A percentile compares a stretch with the other conserved stretches of the same genome.
Evolutionary conservation across 495 filamentous ascomycete genomes (phyloP).

Genomic region (Parmelia sp.): DNA sequence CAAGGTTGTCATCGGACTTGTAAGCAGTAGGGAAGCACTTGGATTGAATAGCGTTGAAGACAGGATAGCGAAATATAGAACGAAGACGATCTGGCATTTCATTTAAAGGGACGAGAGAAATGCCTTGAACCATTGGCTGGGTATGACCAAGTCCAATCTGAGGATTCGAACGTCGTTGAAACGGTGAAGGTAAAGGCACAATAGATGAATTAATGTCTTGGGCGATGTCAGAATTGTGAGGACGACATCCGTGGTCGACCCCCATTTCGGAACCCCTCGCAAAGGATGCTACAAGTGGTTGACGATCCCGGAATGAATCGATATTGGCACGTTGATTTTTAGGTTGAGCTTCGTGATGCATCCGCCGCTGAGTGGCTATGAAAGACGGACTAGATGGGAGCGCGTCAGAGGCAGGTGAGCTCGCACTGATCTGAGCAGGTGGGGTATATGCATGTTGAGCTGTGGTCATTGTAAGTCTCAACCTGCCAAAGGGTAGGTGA

Average conservation of each 20-base stretch:
- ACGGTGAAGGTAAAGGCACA: neutral
- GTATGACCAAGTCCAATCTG: slow-evolving; percentile 30
- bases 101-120: slow-evolving; percentile 65
- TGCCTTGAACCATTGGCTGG: slow-evolving; percentile 55
- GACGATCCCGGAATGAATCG: neutral
- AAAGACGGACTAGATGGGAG: slow-evolving; percentile 37
- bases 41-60: slow-evolving; percentile 92
- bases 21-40: slow-evolving; percentile 74
- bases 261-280: neutral
- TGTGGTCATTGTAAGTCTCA: slow-evolving; percentile 3
- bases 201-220: neutral
- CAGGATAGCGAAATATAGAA: slow-evolving; percentile 66
- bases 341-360: slow-evolving; percentile 14
- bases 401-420: slow-evolving; percentile 32
- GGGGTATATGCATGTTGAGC: slow-evolving; percentile 15
- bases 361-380: slow-evolving; percentile 31
- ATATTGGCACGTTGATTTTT: neutral
- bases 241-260: neutral
- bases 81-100: slow-evolving; percentile 72
- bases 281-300: neutral
- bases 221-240: neutral
- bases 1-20: slow-evolving; percentile 70
- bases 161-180: neutral
- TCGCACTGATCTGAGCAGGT: slow-evolving; percentile 5
- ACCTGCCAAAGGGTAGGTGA: neutral